Percentiles rank a stretch among this genome's conserved stretches.
These are phyloP conservation scores for Lactuca sativa DNA, from an alignment of 129 eudicot genomes.

Conservation along the genomic window DNA sequence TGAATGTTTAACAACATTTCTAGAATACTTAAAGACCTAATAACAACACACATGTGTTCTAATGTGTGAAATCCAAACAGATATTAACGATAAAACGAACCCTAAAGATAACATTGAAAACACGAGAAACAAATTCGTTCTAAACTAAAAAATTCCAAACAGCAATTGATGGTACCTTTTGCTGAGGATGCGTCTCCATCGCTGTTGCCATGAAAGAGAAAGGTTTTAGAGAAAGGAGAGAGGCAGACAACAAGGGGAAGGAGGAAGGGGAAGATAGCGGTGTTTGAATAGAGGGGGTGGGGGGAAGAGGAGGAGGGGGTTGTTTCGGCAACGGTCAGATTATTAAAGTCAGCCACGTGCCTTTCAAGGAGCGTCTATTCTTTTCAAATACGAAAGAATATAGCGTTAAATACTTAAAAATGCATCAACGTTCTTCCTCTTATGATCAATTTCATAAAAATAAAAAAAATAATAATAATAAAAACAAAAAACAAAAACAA, in stretches of 20 bases:
- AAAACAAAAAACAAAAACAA: too few relatives aligned
- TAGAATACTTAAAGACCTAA: not conserved
- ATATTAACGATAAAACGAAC: not conserved
- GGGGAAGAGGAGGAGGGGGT: not conserved
- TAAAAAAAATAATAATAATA: too few relatives aligned
- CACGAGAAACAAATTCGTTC: not conserved
- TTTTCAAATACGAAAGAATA: too few relatives aligned
- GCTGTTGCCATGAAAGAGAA: slow-evolving; percentile 46
- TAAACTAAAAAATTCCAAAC: not conserved
- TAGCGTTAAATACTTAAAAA: too few relatives aligned
- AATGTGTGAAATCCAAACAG: not conserved
- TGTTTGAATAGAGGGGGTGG: slow-evolving; percentile 27
- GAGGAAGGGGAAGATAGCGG: not conserved
- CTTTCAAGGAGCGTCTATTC: not conserved
- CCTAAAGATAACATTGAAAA: not conserved
- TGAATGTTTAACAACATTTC: slow-evolving; percentile 2
- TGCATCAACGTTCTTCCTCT: too few relatives aligned
- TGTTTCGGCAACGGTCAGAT: slow-evolving; percentile 41
- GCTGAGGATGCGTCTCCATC: slow-evolving; percentile 42
- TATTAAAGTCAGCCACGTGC: not conserved
- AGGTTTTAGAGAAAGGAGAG: slow-evolving; percentile 22
- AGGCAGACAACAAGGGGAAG: slow-evolving; percentile 18
- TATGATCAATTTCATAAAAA: too few relatives aligned
- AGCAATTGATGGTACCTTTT: slow-evolving; percentile 30
- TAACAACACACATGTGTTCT: not conserved